phyloP scores from a whole-genome alignment of 495 filamentous ascomycete species.

The Aspergillus taichungensis region DNA sequence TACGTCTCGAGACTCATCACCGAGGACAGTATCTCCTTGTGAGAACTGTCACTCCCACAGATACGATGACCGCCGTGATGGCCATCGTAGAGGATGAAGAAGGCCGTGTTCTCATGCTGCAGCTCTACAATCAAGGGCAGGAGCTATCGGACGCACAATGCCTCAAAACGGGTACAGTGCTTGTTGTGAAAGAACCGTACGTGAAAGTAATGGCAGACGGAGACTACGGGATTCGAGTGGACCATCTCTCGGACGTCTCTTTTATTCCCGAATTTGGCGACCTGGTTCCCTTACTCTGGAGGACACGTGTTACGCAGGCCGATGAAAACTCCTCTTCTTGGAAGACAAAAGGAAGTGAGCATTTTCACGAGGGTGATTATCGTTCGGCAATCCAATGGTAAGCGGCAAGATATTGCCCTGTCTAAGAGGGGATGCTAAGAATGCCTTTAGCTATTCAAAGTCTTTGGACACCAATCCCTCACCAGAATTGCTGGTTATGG shows the following conservation, averaged over 20 bases:
- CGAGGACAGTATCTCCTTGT: slow-evolving; percentile 36
- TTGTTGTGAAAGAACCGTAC: slow-evolving; percentile 47
- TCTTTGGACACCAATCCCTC: slow-evolving; percentile 13
- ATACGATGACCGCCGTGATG: slow-evolving; percentile 32
- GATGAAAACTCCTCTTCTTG: slow-evolving; percentile 19
- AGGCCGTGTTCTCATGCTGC: slow-evolving; percentile 33
- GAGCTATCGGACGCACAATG: slow-evolving; percentile 12
- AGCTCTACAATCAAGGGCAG: slow-evolving; percentile 36
- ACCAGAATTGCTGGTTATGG: slow-evolving; percentile 3
- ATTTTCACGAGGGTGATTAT: slow-evolving; percentile 14
- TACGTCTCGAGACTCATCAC: slow-evolving; percentile 44
- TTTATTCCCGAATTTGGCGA: slow-evolving; percentile 22
- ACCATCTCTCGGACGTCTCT: slow-evolving; percentile 43
- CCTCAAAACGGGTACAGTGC: slow-evolving; percentile 21
- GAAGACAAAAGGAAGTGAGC: slow-evolving; percentile 34
- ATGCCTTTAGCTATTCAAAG: slow-evolving; percentile 17
- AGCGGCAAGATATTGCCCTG: not conserved
- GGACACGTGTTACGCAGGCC: slow-evolving; percentile 10
- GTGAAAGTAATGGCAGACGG: slow-evolving; percentile 31
- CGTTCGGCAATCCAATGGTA: slow-evolving; percentile 19
- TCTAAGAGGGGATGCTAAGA: slow-evolving; percentile 2
- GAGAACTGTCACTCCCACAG: slow-evolving; percentile 30
- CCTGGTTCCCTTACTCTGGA: slow-evolving; percentile 28
- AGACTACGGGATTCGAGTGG: slow-evolving; percentile 37
- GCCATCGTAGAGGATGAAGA: slow-evolving; percentile 44